These are phyloP conservation scores for Cetradonia linearis DNA, from an alignment of 495 filamentous ascomycete genomes.

Conservation along the genomic window DNA sequence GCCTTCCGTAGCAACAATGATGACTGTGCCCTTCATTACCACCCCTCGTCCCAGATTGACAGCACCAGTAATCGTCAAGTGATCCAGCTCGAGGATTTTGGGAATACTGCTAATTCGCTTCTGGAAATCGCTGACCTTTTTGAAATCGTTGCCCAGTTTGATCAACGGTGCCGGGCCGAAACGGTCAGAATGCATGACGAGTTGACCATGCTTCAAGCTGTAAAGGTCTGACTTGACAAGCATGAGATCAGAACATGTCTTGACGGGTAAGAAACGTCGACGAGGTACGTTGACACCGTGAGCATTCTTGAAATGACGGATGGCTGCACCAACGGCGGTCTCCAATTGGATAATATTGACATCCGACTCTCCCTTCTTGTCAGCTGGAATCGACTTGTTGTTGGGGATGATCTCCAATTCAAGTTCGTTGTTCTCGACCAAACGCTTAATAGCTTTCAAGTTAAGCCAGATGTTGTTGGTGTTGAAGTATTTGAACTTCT, in stretches of 20 bases:
- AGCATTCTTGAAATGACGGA: constrained; percentile 96
- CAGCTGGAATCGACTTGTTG: constrained; percentile 93
- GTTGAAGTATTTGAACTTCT: constrained; percentile 99
- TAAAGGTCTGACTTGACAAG: constrained; percentile 99
- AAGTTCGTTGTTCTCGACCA: constrained; percentile 96
- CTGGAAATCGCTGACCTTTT: constrained; percentile 99
- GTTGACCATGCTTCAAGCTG: constrained; percentile 97
- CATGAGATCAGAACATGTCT: constrained; percentile 99
- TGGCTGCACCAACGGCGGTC: constrained; percentile 95
- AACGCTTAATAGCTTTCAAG: constrained; percentile 92
- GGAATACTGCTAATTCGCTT: constrained; percentile 93
- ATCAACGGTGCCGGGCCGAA: constrained; percentile 98
- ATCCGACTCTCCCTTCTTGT: constrained; percentile 99
- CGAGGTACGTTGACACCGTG: constrained; percentile 99
- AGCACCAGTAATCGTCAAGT: constrained; percentile 91
- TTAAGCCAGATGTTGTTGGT: constrained; percentile 99
- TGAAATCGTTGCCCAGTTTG: constrained; percentile 98
- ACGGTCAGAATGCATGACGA: constrained; percentile 88
- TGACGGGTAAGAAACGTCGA: constrained; percentile 96
- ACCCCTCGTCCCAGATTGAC: constrained; percentile 95
- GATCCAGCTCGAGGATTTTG: constrained; percentile 95
- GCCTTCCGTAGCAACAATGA: constrained; percentile 96
- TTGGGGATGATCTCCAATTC: constrained; percentile 99
- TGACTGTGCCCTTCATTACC: constrained; percentile 96
- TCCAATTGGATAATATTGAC: constrained; percentile 95